Conservation (phyloP, 345 rosid genomes). For the Pugionium dolabratum region DNA sequence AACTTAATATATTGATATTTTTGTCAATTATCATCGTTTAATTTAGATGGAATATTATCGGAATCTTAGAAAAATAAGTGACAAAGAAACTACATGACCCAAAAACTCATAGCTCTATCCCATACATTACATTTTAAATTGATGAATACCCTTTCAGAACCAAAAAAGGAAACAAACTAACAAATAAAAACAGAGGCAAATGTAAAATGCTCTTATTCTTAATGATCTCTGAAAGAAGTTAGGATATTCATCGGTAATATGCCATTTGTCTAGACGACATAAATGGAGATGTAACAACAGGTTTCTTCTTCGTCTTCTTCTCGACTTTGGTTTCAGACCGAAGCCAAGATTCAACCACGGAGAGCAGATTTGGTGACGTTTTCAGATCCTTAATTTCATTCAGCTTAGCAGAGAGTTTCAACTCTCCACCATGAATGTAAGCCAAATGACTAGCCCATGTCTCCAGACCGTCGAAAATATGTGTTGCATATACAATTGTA, state of each 20-base stretch:
- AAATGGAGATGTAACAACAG: conserved; percentile 49
- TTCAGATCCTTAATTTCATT: conserved; percentile 62
- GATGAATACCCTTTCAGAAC: neutral
- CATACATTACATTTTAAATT: no score
- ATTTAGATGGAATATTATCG: no score
- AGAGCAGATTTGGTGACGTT: conserved; percentile 68
- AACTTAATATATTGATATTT: no score
- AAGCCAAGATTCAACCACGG: conserved; percentile 89
- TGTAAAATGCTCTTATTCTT: conserved; percentile 20
- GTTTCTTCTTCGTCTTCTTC: conserved; percentile 53
- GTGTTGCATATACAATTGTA: conserved; percentile 88
- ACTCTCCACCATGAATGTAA: conserved; percentile 79
- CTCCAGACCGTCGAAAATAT: conserved; percentile 92
- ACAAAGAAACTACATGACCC: no score
- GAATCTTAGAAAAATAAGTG: no score
- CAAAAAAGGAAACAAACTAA: neutral
- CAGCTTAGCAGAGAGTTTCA: conserved; percentile 59
- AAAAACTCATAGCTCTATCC: no score
- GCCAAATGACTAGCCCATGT: conserved; percentile 95
- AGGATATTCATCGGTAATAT: conserved; percentile 63
- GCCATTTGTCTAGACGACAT: conserved; percentile 96
- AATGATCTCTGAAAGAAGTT: conserved; percentile 2
- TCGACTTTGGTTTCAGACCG: conserved; percentile 68
- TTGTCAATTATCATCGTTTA: no score
- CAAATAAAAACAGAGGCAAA: conserved; percentile 6